Evolutionary conservation across 495 filamentous ascomycete species (phyloP), one percentile per base, ranked within the genome.

Genomic region (Neurospora africana): DNA sequence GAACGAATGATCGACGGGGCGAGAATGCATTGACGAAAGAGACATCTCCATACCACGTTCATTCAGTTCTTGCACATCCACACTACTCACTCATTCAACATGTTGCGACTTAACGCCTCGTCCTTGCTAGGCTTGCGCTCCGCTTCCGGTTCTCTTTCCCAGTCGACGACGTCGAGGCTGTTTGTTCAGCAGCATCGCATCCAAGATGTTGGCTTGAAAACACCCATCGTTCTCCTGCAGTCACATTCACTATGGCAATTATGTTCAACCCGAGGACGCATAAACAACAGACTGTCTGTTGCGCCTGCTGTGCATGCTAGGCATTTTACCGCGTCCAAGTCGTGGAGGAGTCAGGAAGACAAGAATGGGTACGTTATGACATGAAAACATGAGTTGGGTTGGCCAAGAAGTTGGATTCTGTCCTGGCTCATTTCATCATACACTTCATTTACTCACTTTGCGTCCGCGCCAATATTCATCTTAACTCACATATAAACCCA

Each of bases 231-330:
- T 61, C 7, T 61, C 53, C 2, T 61, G 23, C 53, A 33, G 53
- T 61, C 53, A 61, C 53, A 61, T 61, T 61, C 53, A 17, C 53
- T 61, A 61, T 30, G 53, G 53, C 53, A 61, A 17, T 61, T 23
- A 61, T 61, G 53, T 30, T 61, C 53, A 17, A 30, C 23, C 6
- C 53, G 53, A 6, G 43, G 43, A 10, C 43, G 43, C n/a, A 23
- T 47, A 9, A 47, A 10, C n/a, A 58, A 58, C 23, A 27, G 47
- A 30, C 13, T 8, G 2, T 27, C 5, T 27, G 53, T 61, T 61
- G 53, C 53, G 53, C 23, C 23, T 33, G 84, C 23, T 33, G 84
- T 80, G 61, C 87, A 88, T 4, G 91, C 92, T 1, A 83, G 85
- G n/a, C 47, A 74, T 1, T 67, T 71, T 35, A 40, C 70, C 2